A percentile compares a stretch with the other conserved stretches of the same genome.
Conservation (phyloP, 352 stramenopile species). For the Globisporangium cystogenes region DNA sequence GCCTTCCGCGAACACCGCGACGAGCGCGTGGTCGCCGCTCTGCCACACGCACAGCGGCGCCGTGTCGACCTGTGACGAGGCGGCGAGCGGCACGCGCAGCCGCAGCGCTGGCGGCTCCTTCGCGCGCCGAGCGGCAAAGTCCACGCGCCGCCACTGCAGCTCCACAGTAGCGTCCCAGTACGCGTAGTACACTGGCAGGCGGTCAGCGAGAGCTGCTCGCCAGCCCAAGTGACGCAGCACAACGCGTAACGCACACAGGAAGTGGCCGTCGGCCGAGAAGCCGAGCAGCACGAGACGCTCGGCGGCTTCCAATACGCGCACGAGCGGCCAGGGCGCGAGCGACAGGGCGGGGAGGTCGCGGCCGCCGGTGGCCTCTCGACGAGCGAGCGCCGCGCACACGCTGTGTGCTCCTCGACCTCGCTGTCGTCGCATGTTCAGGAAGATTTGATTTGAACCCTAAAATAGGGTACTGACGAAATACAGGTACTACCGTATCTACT, state of each 20-base stretch:
- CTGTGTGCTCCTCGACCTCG: neutral
- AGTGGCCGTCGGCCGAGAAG: constrained; percentile 65
- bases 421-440: no score
- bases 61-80: constrained; percentile 2
- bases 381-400: constrained; percentile 3
- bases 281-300: constrained; percentile 50
- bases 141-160: constrained; percentile 43
- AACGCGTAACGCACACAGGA: constrained; percentile 27
- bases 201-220: neutral
- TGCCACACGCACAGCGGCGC: constrained; percentile 53
- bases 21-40: constrained; percentile 37
- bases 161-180: constrained; percentile 27
- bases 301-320: constrained; percentile 32
- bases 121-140: constrained; percentile 5
- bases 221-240: no score
- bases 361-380: neutral
- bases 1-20: constrained; percentile 32
- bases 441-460: no score
- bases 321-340: constrained; percentile 12
- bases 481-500: no score
- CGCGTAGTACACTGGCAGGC: constrained; percentile 34
- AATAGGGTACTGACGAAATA: no score
- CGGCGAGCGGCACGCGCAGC: constrained; percentile 1
- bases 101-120: neutral
- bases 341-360: constrained; percentile 7